Percentiles rank a stretch among this genome's conserved stretches.
Evolutionary conservation across 2,329 filamentous ascomycete genomes (phyloP).

Genomic region (Aspergillus sergii): DNA sequence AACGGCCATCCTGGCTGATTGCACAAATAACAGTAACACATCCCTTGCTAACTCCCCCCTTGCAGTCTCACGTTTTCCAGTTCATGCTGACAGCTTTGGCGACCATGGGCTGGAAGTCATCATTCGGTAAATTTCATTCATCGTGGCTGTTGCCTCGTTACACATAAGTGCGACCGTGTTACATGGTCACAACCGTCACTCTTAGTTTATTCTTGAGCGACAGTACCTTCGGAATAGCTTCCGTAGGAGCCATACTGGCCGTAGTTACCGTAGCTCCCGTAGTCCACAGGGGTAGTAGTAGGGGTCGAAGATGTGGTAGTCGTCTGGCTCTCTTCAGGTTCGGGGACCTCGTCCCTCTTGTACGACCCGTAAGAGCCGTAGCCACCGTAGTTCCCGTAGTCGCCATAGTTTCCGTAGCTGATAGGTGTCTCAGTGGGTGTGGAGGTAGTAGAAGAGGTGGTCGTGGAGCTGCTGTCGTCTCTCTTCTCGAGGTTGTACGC

Average conservation of each 20-base stretch:
- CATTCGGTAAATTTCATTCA: background rate
- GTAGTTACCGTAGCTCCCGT: constrained; percentile 20
- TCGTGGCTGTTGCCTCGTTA: background rate
- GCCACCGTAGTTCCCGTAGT: constrained; percentile 19
- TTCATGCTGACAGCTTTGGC: background rate
- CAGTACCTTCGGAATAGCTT: background rate
- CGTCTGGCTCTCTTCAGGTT: background rate
- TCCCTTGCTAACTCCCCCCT: background rate
- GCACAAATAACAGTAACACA: background rate
- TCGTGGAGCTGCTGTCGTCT: background rate
- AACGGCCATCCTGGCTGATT: background rate
- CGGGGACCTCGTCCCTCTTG: constrained; percentile 6
- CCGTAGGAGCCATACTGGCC: constrained; percentile 11
- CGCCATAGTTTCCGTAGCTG: constrained; percentile 19
- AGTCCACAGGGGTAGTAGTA: constrained; percentile 5
- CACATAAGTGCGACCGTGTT: background rate
- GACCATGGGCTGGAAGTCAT: background rate
- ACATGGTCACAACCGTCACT: background rate
- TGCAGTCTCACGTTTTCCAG: background rate
- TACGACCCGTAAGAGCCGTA: constrained; percentile 18
- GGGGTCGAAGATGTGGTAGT: background rate
- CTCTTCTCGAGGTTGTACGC: background rate
- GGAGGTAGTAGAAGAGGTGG: background rate
- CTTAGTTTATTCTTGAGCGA: background rate
- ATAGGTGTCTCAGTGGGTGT: constrained; percentile 2